Base-by-base conservation (phyloP, 345 rosid species). In the Boechera divaricarpa region DNA sequence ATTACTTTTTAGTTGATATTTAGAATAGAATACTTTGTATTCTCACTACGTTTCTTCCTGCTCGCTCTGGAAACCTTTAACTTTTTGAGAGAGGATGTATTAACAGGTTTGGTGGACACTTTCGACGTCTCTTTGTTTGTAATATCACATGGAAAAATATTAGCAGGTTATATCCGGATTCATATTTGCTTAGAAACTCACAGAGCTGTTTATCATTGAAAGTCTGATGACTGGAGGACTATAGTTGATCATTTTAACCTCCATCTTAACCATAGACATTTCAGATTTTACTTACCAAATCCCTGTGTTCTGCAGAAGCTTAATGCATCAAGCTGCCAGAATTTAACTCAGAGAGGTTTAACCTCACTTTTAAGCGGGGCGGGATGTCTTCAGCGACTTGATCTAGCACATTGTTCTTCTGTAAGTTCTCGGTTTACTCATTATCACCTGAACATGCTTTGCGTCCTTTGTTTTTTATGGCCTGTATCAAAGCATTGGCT, bases 251-350 rank as follows among this genome's bases (percentile, higher is more conserved):
- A 29, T 61, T 72, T 7, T 24, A 35, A 4, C 29, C 41, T 38
- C 5, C 15, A 52, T 61, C 66, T 33, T 51, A 39, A 18, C 10
- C 35, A 3, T 31, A 0, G 35, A 13, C 55, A 12, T 39, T 9
- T 48, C 28, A 58, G 45, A 5, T 35, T 67, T 63, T 42, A 32
- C 59, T 70, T 7, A 54, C 70, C 51, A 33, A 35, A 69, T 26
- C 21, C 32, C 29, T 62, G 15, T 70, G 1, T 47, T 78, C 8
- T 81, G 24, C 78, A 84, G 87, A 79, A 71, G 57, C 83, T 84
- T 9, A 60, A 81, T 74, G 72, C 79, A 72, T 81, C 87, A 10
- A 84, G 83, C 68, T 84, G 87, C 80, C 85, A 79, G 75, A 84
- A 82, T 58, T 52, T 84, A 67, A 84, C 80, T 52, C 80, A 82